Conservation (phyloP, 1,284 basidiomycete genomes). For the Sporisorium reilianum region DNA sequence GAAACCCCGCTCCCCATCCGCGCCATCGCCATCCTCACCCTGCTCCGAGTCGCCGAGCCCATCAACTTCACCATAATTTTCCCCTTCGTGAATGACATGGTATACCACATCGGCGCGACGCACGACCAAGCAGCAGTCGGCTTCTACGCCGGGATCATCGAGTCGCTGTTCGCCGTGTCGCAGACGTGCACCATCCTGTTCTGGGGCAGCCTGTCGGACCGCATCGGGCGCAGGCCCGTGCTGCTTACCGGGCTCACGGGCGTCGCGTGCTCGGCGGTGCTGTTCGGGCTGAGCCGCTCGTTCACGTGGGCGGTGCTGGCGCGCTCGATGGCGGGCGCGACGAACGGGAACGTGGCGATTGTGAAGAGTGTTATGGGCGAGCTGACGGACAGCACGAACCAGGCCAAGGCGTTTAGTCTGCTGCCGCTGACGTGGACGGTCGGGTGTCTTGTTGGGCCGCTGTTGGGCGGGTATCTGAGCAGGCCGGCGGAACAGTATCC, state of each 20-base stretch:
- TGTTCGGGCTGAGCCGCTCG: constrained; percentile 67
- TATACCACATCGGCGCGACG: constrained; percentile 18
- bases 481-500: constrained; percentile 48
- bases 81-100: constrained; percentile 77
- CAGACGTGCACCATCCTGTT: constrained; percentile 70
- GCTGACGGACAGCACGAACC: constrained; percentile 49
- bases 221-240: constrained; percentile 70
- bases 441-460: constrained; percentile 50
- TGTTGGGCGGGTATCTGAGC: constrained; percentile 63
- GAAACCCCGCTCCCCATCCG: constrained; percentile 73
- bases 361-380: constrained; percentile 56
- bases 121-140: constrained; percentile 27
- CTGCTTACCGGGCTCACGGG: constrained; percentile 69
- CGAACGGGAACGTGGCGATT: constrained; percentile 58
- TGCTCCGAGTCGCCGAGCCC: constrained; percentile 72
- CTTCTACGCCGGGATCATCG: constrained; percentile 76
- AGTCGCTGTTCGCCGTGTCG: constrained; percentile 68
- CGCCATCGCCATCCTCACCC: constrained; percentile 72
- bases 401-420: constrained; percentile 54
- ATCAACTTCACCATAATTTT: constrained; percentile 79
- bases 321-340: constrained; percentile 42
- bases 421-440: constrained; percentile 52
- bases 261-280: constrained; percentile 60
- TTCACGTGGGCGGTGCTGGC: constrained; percentile 66
- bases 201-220: constrained; percentile 68